Percentiles rank a stretch among this genome's conserved stretches.
phyloP scores from a whole-genome alignment of 768 basidiomycete genomes.

The Cytidiella melzeri region DNA sequence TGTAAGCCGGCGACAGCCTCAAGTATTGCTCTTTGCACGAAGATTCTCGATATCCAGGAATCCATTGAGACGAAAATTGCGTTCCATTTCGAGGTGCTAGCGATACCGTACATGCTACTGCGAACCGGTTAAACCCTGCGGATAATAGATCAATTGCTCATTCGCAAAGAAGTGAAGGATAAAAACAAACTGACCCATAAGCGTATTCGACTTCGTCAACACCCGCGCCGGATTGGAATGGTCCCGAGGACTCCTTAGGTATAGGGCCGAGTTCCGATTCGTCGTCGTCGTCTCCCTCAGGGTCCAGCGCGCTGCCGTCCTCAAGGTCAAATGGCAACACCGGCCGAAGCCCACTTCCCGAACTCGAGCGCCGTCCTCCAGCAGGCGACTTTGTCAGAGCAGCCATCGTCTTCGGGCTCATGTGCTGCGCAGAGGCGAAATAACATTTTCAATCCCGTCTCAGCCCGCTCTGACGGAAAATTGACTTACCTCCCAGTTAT shows the following conservation, averaged over 20 bases:
- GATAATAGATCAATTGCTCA: no score
- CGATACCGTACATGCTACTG: no score
- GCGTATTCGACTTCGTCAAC: constrained; percentile 90
- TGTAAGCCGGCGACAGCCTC: no score
- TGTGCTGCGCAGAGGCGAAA: constrained; percentile 55
- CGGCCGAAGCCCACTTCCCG: constrained; percentile 77
- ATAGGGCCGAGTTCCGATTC: constrained; percentile 69
- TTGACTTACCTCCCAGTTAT: constrained; percentile 87
- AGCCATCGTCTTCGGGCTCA: constrained; percentile 95
- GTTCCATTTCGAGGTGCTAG: no score
- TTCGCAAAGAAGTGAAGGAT: no score
- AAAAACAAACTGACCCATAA: constrained; percentile 61
- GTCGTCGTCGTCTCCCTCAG: constrained; percentile 63
- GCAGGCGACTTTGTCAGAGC: constrained; percentile 89
- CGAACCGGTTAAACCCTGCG: no score
- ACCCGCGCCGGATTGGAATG: constrained; percentile 74
- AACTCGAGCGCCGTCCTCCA: constrained; percentile 63
- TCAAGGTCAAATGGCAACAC: constrained; percentile 74
- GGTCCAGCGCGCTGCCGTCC: constrained; percentile 56
- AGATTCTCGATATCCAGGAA: no score
- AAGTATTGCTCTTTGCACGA: no score
- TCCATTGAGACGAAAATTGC: no score
- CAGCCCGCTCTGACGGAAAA: not conserved
- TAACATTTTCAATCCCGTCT: not conserved
- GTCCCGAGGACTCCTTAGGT: constrained; percentile 63